These are phyloP conservation scores for Blastobotrys apis DNA, from an alignment of 1,139 yeast species.

Conservation along the genomic window DNA sequence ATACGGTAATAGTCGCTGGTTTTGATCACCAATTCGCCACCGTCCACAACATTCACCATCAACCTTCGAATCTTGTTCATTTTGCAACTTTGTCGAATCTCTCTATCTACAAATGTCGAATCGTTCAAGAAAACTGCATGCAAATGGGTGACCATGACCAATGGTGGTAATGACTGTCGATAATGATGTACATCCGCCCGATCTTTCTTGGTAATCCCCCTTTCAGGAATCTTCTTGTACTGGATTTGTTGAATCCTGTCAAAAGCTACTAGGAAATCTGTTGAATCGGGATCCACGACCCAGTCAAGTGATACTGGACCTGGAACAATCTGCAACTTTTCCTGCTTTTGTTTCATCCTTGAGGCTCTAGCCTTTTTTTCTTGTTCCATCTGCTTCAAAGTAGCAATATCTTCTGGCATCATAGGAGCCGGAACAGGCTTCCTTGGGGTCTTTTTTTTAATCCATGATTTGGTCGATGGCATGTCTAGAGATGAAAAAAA, in stretches of 20 bases:
- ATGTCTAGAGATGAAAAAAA: too few relatives aligned
- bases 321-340: slow-evolving; percentile 26
- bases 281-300: slow-evolving; percentile 15
- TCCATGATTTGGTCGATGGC: too few relatives aligned
- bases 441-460: slow-evolving; percentile 2
- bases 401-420: slow-evolving; percentile 11
- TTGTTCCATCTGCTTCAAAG: slow-evolving; percentile 20
- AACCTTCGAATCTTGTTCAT: slow-evolving; percentile 33
- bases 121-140: slow-evolving; percentile 41
- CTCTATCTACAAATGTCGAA: slow-evolving; percentile 44
- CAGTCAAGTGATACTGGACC: slow-evolving; percentile 26
- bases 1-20: slow-evolving; percentile 31
- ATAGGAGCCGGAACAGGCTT: slow-evolving; percentile 5
- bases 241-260: slow-evolving; percentile 23
- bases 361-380: slow-evolving; percentile 23
- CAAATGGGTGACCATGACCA: slow-evolving; percentile 40
- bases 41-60: slow-evolving; percentile 37
- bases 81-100: slow-evolving; percentile 33
- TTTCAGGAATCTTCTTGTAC: slow-evolving; percentile 33
- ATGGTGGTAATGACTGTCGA: slow-evolving; percentile 36
- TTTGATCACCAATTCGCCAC: slow-evolving; percentile 39
- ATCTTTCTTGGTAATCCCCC: slow-evolving; percentile 26
- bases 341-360: slow-evolving; percentile 20
- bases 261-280: slow-evolving; percentile 23
- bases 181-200: slow-evolving; percentile 26